Evolutionary conservation across 2,329 filamentous ascomycete species (phyloP), one percentile per base, ranked within the genome.

Genomic region (Scedosporium dehoogii): DNA sequence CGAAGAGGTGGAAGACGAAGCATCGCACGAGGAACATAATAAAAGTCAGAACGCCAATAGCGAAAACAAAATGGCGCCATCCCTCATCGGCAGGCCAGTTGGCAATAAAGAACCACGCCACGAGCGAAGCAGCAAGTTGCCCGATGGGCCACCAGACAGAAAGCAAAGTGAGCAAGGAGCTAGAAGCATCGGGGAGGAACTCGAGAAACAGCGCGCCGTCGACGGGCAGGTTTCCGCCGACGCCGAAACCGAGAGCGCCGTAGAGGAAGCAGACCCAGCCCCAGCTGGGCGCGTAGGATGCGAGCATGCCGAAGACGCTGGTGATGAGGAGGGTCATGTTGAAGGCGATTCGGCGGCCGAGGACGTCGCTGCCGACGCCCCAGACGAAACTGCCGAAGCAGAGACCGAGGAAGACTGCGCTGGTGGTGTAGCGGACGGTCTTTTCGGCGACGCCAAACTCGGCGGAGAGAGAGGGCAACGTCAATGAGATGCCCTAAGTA

Each of bases 71-170:
- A 66, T 88, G 86, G 23, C 91, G 82, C 91, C 91, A 96, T 51
- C 90, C 90, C 75, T 89, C 81, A 56, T 89, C 80, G 4, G 80
- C 78, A 7, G 84, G 85, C 77, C 82, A 90, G 66, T 84, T 83
- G 29, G 87, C 84, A 62, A 94, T 87, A 67, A 87, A 90, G 56
- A 80, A 88, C 90, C 89, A 93, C 6, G 88, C 90, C 58, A 90
- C 78, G 4, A 89, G 74, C 2, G 86, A 88, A 1, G 88, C 85
- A 62, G 88, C 81, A 6, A 96, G 79, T 70, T 94, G 90, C 5
- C 91, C 91, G 18, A 96, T 75, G 0, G 91, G 89, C 90, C 91
- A 96, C 88, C 90, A 94, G 6, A 92, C 83, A 6, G 89, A 91
- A n/a, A 96, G 79, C 58, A 93, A 79, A 0, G 90, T 94, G 33